phyloP scores from a whole-genome alignment of 768 basidiomycete genomes.

The Steccherinum ochraceum region DNA sequence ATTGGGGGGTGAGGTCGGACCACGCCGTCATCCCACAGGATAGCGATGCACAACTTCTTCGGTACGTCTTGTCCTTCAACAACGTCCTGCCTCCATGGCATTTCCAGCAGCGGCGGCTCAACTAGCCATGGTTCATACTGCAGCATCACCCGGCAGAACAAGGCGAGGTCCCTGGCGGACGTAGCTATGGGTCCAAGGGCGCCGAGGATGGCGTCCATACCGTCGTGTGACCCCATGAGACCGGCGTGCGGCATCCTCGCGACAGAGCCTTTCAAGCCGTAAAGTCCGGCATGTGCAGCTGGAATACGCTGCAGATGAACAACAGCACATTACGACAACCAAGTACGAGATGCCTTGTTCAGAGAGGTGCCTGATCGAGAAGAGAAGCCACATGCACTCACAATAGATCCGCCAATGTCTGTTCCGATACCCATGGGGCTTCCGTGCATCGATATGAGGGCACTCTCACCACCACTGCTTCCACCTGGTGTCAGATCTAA shows the following conservation, averaged over 20 bases:
- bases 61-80: slow-evolving; percentile 33
- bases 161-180: slow-evolving; percentile 40
- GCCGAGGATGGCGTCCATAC: slow-evolving; percentile 48
- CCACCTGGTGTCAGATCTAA: slow-evolving; percentile 52
- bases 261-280: slow-evolving; percentile 62
- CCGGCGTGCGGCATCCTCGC: slow-evolving; percentile 47
- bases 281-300: slow-evolving; percentile 71
- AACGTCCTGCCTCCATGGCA: slow-evolving; percentile 40
- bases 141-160: slow-evolving; percentile 44
- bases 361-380: slow-evolving; percentile 1
- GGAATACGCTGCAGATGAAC: slow-evolving; percentile 53
- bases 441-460: slow-evolving; percentile 73
- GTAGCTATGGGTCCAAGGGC: slow-evolving; percentile 42
- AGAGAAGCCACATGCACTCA: slow-evolving; percentile 14
- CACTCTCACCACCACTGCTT: slow-evolving; percentile 84
- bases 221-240: slow-evolving; percentile 41
- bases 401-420: slow-evolving; percentile 77
- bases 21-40: slow-evolving; percentile 46
- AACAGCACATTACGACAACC: background rate
- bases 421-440: slow-evolving; percentile 78
- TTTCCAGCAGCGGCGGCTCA: slow-evolving; percentile 41
- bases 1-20: slow-evolving; percentile 47
- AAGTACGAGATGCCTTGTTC: too few relatives aligned
- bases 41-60: slow-evolving; percentile 35
- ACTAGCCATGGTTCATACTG: slow-evolving; percentile 39